Evolutionary conservation across 352 stramenopile species (phyloP).

Genomic region (Pythium biforme): DNA sequence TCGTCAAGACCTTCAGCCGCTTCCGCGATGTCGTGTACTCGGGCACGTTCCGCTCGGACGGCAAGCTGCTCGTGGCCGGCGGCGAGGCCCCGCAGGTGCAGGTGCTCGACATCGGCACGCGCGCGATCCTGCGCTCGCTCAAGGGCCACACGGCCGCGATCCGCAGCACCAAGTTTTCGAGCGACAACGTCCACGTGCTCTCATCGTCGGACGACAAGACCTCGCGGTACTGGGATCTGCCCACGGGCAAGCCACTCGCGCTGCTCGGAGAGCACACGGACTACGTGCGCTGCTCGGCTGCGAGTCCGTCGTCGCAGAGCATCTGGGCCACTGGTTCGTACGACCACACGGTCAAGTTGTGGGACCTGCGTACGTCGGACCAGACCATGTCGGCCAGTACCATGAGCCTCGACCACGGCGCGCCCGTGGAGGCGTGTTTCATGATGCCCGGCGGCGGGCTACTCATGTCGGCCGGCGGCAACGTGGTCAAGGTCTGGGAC

Average conservation of each 20-base stretch:
- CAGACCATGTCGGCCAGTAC: conserved; percentile 48
- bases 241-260: conserved; percentile 75
- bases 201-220: conserved; percentile 91
- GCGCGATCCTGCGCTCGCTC: conserved; percentile 83
- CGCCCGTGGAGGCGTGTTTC: conserved; percentile 86
- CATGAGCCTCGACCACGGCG: conserved; percentile 80
- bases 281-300: conserved; percentile 81
- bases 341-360: conserved; percentile 92
- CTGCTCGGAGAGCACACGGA: conserved; percentile 84
- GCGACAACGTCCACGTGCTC: conserved; percentile 84
- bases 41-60: conserved; percentile 83
- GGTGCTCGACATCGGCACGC: conserved; percentile 84
- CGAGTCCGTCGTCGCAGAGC: conserved; percentile 69
- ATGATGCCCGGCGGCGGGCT: conserved; percentile 83
- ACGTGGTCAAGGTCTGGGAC: conserved; percentile 93
- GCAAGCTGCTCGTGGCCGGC: conserved; percentile 85
- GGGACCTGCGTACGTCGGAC: conserved; percentile 86
- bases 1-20: conserved; percentile 87
- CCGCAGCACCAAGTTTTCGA: conserved; percentile 75
- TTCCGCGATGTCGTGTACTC: conserved; percentile 88
- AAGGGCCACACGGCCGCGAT: conserved; percentile 83
- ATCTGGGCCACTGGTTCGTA: conserved; percentile 90
- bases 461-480: conserved; percentile 84
- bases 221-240: conserved; percentile 85
- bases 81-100: conserved; percentile 74